Conservation (phyloP, 1,284 basidiomycete species). For the Ganoderma lingzhi region DNA sequence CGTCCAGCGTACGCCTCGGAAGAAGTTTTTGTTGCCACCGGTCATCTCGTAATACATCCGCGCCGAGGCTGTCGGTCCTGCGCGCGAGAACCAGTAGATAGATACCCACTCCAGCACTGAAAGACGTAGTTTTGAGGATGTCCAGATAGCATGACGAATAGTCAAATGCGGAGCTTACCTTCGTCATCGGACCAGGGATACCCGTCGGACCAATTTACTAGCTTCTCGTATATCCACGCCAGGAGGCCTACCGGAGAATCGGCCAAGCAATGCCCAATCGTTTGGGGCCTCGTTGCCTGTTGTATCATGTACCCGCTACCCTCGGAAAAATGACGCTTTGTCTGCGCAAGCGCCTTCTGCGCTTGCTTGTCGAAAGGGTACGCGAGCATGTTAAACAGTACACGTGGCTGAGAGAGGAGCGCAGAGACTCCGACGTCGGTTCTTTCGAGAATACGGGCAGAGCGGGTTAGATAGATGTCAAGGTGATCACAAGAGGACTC, state of each 20-base stretch:
- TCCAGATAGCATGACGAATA: not conserved
- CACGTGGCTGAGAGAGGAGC: not conserved
- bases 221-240: constrained; percentile 4
- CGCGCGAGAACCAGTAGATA: constrained; percentile 33
- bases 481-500: not conserved
- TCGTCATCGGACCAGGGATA: constrained; percentile 49
- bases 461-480: not conserved
- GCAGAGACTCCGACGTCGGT: not conserved
- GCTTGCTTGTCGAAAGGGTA: not conserved
- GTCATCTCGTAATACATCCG: constrained; percentile 48
- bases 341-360: constrained; percentile 20
- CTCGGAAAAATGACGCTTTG: constrained; percentile 11
- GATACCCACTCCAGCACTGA: constrained; percentile 26
- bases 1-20: constrained; percentile 21
- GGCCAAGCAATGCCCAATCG: constrained; percentile 53
- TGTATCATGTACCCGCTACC: constrained; percentile 42
- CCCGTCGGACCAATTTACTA: constrained; percentile 62
- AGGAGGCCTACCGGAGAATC: constrained; percentile 55
- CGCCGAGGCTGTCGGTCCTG: constrained; percentile 48
- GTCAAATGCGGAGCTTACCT: constrained; percentile 35
- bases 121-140: not conserved
- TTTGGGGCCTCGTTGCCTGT: constrained; percentile 48
- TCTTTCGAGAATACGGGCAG: not conserved
- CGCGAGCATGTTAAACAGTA: not conserved
- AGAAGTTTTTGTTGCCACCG: constrained; percentile 1